Percentiles rank a stretch among this genome's conserved stretches.
Evolutionary conservation across 495 filamentous ascomycete species (phyloP).

Genomic region (Tuber calosporum): DNA sequence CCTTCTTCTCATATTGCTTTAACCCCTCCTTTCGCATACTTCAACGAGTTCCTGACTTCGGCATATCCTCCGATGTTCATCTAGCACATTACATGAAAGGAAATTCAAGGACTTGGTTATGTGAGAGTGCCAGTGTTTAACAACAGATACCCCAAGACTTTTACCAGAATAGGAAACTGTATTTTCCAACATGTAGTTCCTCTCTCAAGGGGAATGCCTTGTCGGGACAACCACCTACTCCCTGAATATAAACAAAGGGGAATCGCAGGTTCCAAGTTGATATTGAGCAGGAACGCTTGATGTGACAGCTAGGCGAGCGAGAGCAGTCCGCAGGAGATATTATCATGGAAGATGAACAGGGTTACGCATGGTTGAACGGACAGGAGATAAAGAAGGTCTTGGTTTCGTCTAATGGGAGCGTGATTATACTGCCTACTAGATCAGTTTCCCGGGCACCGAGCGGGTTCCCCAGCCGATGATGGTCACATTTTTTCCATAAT

Average conservation of each 20-base stretch:
- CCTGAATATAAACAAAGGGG: slow-evolving; percentile 71
- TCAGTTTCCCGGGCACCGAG: neutral
- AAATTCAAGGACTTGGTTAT: too few species aligned
- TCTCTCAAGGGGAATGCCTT: slow-evolving; percentile 14
- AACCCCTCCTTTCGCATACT: too few species aligned
- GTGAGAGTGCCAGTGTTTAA: too few species aligned
- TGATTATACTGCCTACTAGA: slow-evolving; percentile 49
- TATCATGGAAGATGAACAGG: slow-evolving; percentile 40
- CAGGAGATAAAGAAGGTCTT: slow-evolving; percentile 50
- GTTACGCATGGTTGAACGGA: slow-evolving; percentile 38
- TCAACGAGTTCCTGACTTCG: too few species aligned
- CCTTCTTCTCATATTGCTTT: too few species aligned
- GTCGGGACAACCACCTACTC: slow-evolving; percentile 45
- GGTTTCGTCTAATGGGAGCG: slow-evolving; percentile 49
- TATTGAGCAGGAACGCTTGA: slow-evolving; percentile 44
- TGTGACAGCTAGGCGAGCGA: slow-evolving; percentile 38
- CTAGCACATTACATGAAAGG: too few species aligned
- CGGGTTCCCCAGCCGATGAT: neutral
- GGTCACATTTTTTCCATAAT: neutral
- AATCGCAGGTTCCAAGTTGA: slow-evolving; percentile 60
- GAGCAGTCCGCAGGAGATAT: slow-evolving; percentile 48
- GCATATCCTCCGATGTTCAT: too few species aligned
- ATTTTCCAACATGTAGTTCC: too few species aligned
- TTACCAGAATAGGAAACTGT: too few species aligned
- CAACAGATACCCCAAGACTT: too few species aligned